phyloP scores from a whole-genome alignment of 352 stramenopile genomes.

The Phytophthora melonis region DNA sequence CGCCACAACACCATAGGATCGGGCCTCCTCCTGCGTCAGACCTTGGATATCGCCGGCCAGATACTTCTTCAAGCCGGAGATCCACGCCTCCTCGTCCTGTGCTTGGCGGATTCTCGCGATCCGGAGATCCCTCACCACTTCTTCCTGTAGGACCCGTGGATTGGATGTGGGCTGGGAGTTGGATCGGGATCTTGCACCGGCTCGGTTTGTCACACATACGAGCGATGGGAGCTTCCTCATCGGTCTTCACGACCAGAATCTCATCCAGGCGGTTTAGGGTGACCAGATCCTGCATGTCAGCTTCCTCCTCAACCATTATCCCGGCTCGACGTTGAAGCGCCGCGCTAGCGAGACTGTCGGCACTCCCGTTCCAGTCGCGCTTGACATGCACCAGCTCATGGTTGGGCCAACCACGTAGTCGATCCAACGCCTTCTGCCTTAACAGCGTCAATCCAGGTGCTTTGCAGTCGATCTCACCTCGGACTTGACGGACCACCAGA shows the following conservation, averaged over 20 bases:
- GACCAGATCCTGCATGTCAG: too few relatives aligned
- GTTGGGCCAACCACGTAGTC: too few relatives aligned
- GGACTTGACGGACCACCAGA: slow-evolving; percentile 4
- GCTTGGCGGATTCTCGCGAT: too few relatives aligned
- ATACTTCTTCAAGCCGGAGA: too few relatives aligned
- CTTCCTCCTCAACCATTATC: too few relatives aligned
- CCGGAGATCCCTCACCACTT: neutral
- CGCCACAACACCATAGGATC: too few relatives aligned
- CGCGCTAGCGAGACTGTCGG: too few relatives aligned
- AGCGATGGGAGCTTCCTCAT: neutral
- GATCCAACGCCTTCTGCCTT: slow-evolving; percentile 1
- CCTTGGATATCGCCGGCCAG: too few relatives aligned
- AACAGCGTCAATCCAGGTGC: slow-evolving; percentile 3
- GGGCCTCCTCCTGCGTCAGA: neutral
- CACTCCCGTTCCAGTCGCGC: too few relatives aligned
- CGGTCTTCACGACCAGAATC: neutral
- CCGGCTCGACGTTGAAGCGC: too few relatives aligned
- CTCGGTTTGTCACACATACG: neutral
- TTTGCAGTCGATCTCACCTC: slow-evolving; percentile 21
- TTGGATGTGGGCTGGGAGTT: neutral
- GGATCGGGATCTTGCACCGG: neutral
- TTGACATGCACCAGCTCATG: slow-evolving; percentile 11
- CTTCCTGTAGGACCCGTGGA: neutral
- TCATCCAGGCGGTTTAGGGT: slow-evolving; percentile 5
- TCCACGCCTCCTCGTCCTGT: too few relatives aligned